These are phyloP conservation scores for Amphirosellinia nigrospora DNA, from an alignment of 495 filamentous ascomycete genomes.

Conservation along the genomic window DNA sequence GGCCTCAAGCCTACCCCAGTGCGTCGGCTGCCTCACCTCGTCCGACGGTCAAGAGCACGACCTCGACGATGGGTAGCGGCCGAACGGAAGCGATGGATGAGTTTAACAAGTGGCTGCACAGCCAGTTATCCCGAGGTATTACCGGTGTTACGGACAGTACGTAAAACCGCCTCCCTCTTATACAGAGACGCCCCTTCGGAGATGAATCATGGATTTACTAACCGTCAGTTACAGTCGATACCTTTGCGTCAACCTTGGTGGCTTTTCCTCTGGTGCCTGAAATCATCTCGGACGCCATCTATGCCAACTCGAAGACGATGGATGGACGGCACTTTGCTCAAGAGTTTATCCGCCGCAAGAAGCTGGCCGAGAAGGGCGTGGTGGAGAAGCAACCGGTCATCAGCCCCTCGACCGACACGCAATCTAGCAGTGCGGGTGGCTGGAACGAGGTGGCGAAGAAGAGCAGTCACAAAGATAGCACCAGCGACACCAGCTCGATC, in stretches of 20 bases:
- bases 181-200: conserved; percentile 65
- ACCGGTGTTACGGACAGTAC: conserved; percentile 53
- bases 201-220: not conserved
- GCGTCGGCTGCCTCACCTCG: conserved; percentile 32
- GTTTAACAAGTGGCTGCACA: conserved; percentile 90
- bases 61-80: conserved; percentile 57
- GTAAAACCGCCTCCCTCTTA: conserved; percentile 54
- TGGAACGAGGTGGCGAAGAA: conserved; percentile 99
- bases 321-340: conserved; percentile 92
- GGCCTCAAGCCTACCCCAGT: conserved; percentile 30
- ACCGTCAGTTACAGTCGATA: conserved; percentile 65
- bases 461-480: conserved; percentile 56
- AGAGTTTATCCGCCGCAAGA: conserved; percentile 90
- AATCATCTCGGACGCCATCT: conserved; percentile 88
- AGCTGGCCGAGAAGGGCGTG: conserved; percentile 88
- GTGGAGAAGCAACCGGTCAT: conserved; percentile 64
- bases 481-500: conserved; percentile 56
- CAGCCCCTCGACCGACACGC: conserved; percentile 51
- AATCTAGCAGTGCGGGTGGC: conserved; percentile 65
- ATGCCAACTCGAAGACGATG: conserved; percentile 81
- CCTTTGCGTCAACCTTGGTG: conserved; percentile 76
- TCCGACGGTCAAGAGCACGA: conserved; percentile 44
- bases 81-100: conserved; percentile 71
- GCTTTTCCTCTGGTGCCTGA: conserved; percentile 75
- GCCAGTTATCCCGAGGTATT: conserved; percentile 65